These are phyloP conservation scores for Zarea fungicola DNA, from an alignment of 2,329 filamentous ascomycete species.

Conservation along the genomic window DNA sequence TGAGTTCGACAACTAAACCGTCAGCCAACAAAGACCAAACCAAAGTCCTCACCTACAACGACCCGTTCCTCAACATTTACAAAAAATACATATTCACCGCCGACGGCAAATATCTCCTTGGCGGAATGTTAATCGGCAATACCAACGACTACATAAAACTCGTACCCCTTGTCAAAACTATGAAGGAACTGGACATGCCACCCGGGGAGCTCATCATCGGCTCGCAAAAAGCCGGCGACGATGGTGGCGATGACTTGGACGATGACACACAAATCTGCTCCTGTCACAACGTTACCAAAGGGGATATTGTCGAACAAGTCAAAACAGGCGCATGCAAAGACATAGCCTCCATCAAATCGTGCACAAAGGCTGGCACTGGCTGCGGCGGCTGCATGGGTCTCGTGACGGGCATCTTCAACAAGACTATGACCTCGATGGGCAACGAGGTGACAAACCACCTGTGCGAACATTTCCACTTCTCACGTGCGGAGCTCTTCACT, in stretches of 20 bases:
- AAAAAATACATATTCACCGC: constrained; percentile 90
- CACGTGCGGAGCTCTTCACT: constrained; percentile 83
- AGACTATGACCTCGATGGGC: constrained; percentile 78
- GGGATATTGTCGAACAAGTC: constrained; percentile 65
- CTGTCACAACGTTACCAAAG: constrained; percentile 88
- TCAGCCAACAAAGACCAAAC: constrained; percentile 42
- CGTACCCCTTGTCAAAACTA: constrained; percentile 79
- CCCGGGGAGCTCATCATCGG: constrained; percentile 82
- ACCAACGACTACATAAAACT: constrained; percentile 87
- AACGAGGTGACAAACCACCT: constrained; percentile 83
- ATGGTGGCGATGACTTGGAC: constrained; percentile 68
- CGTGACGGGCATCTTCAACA: constrained; percentile 85
- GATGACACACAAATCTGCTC: constrained; percentile 89
- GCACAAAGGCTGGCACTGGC: constrained; percentile 86
- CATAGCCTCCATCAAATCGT: constrained; percentile 76
- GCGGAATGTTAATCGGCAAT: constrained; percentile 97
- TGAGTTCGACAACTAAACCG: constrained; percentile 35
- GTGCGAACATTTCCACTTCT: constrained; percentile 79
- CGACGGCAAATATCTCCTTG: constrained; percentile 84
- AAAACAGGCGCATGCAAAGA: constrained; percentile 78
- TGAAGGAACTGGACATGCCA: constrained; percentile 71
- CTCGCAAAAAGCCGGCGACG: constrained; percentile 61
- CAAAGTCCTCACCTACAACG: constrained; percentile 81
- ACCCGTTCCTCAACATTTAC: constrained; percentile 83
- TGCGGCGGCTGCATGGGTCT: constrained; percentile 89